Conservation (phyloP, 345 rosid genomes). For the Viola odorata region DNA sequence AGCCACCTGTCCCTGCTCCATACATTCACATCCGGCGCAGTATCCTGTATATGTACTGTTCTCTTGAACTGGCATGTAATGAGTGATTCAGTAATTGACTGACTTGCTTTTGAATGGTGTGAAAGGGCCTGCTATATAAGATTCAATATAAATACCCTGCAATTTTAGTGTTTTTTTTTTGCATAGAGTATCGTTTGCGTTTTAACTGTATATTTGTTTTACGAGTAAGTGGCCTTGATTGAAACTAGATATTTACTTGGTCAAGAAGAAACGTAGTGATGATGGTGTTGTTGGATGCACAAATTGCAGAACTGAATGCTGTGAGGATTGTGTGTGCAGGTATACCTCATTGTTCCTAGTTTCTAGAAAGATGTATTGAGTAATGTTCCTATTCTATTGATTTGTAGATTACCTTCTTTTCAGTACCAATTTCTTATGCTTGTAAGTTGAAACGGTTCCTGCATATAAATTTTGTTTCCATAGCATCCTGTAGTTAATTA, state of each 20-base stretch:
- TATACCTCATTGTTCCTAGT: constrained; percentile 13
- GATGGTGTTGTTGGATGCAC: constrained; percentile 80
- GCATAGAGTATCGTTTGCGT: neutral
- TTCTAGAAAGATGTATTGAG: too few species aligned
- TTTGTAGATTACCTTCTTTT: too few species aligned
- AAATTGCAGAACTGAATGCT: constrained; percentile 64
- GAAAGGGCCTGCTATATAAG: neutral
- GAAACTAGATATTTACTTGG: constrained; percentile 67
- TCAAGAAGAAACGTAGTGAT: constrained; percentile 73
- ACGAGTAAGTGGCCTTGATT: constrained; percentile 33
- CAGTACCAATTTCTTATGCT: neutral
- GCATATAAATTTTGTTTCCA: neutral
- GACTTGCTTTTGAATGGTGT: neutral
- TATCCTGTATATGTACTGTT: constrained; percentile 48
- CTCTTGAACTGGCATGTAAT: neutral
- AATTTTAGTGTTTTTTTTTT: neutral
- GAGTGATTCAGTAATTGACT: constrained; percentile 1
- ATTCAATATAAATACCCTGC: neutral
- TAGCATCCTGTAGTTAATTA: neutral
- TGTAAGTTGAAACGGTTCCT: neutral
- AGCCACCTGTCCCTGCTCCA: constrained; percentile 44
- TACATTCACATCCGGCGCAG: constrained; percentile 89
- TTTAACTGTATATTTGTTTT: neutral
- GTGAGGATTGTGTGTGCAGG: constrained; percentile 90
- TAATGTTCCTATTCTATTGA: too few species aligned